Evolutionary conservation across 495 filamentous ascomycete genomes (phyloP).

Genomic region (Letharia lupina): DNA sequence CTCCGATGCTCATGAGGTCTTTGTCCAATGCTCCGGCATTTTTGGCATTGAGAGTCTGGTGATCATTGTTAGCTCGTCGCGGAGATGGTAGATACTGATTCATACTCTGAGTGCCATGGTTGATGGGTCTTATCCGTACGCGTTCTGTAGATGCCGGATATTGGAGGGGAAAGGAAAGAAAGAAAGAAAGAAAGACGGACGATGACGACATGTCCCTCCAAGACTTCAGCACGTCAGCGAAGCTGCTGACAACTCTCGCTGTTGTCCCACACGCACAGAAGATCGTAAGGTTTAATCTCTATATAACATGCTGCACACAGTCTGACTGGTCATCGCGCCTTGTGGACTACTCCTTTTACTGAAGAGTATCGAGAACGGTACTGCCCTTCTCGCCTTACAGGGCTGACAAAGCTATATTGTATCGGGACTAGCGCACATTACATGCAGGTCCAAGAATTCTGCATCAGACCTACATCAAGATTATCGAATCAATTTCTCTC

Average conservation of each 20-base stretch:
- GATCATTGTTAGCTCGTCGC: background rate
- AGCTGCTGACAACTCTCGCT: background rate
- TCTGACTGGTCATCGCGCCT: background rate
- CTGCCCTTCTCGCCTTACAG: background rate
- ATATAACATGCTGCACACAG: background rate
- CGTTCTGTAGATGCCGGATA: background rate
- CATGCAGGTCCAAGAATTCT: background rate
- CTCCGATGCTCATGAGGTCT: conserved; percentile 88
- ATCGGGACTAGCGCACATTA: background rate
- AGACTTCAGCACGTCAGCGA: background rate
- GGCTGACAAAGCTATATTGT: background rate
- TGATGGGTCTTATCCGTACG: background rate
- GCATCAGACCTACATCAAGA: background rate
- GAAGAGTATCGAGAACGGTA: background rate
- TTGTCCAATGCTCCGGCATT: conserved; percentile 81
- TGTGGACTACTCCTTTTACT: background rate
- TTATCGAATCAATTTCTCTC: background rate
- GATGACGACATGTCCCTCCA: conserved; percentile 6
- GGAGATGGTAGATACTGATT: background rate
- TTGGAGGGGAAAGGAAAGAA: background rate
- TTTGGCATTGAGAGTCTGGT: conserved; percentile 75
- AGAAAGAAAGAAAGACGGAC: background rate
- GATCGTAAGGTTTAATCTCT: background rate
- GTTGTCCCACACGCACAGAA: background rate
- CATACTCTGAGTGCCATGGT: conserved; percentile 12